Evolutionary conservation across 208 protist genomes (phyloP).

Genomic region (Acanthamoeba royreba): DNA sequence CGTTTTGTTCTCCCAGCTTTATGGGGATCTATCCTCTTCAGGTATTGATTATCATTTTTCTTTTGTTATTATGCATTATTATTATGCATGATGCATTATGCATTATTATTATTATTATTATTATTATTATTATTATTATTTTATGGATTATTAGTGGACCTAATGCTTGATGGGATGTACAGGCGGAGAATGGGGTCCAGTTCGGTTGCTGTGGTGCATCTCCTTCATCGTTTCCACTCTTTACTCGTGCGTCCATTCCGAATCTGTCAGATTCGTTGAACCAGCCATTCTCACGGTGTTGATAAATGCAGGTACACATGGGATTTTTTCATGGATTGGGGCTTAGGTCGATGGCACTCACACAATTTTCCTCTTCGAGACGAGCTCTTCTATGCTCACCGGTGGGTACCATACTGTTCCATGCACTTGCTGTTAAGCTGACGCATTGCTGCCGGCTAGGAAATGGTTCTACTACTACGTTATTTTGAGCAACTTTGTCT

Average conservation of each 20-base stretch:
- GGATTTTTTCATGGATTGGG: constrained; percentile 66
- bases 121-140: too few species aligned
- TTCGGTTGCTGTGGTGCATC: constrained; percentile 54
- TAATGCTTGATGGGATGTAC: too few species aligned
- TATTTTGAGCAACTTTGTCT: constrained; percentile 26
- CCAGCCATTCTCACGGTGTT: too few species aligned
- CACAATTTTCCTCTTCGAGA: constrained; percentile 34
- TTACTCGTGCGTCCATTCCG: not conserved
- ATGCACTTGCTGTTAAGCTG: not conserved
- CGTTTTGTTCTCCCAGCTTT: constrained; percentile 49
- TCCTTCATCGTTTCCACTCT: constrained; percentile 54
- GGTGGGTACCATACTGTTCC: not conserved
- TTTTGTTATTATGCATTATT: too few species aligned
- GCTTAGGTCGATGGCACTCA: constrained; percentile 50
- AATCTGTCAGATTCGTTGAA: too few species aligned
- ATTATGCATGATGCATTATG: too few species aligned
- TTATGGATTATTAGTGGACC: too few species aligned
- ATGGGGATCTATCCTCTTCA: constrained; percentile 49
- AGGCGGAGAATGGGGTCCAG: constrained; percentile 50
- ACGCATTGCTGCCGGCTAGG: too few species aligned
- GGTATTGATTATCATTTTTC: not conserved
- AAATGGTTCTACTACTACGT: constrained; percentile 41
- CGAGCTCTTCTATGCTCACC: constrained; percentile 29
- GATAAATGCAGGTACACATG: constrained; percentile 20
- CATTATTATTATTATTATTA: too few species aligned